These are phyloP conservation scores for Rosellinia necatrix DNA, from an alignment of 2,329 filamentous ascomycete genomes.

Conservation along the genomic window DNA sequence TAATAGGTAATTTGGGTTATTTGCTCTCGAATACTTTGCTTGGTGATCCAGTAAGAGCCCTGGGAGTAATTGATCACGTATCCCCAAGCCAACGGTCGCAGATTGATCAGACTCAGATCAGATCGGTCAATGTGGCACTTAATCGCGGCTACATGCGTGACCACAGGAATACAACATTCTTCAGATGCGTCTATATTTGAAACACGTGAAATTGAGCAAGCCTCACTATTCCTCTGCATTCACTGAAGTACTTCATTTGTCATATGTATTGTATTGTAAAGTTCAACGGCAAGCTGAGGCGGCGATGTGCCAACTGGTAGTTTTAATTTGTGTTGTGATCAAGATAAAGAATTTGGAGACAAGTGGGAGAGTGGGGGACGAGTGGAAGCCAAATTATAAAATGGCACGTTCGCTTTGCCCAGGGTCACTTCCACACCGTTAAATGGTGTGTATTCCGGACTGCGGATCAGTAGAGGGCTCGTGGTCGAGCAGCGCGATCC, in stretches of 20 bases:
- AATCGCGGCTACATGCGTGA: slow-evolving; percentile 19
- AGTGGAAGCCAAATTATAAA: too few species aligned
- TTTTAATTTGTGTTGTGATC: background rate
- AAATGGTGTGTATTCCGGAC: background rate
- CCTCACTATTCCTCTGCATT: background rate
- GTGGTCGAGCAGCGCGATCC: slow-evolving; percentile 26
- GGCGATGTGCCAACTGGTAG: background rate
- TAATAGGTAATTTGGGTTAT: background rate
- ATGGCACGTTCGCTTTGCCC: background rate
- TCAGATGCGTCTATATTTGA: slow-evolving; percentile 2
- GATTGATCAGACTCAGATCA: background rate
- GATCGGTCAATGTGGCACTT: slow-evolving; percentile 14
- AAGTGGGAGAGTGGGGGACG: too few species aligned
- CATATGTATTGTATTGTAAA: background rate
- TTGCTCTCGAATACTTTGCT: too few species aligned
- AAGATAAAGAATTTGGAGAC: background rate
- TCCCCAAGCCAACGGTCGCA: background rate
- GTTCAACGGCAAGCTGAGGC: background rate
- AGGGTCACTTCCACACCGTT: background rate
- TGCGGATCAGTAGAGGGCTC: slow-evolving; percentile 1
- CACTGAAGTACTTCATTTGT: background rate
- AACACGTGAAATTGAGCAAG: background rate
- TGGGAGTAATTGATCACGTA: background rate
- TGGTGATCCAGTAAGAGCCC: background rate
- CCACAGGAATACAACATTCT: slow-evolving; percentile 6